Evolutionary conservation across 2,329 filamentous ascomycete genomes (phyloP).

Genomic region (Aspergillus intermedius): DNA sequence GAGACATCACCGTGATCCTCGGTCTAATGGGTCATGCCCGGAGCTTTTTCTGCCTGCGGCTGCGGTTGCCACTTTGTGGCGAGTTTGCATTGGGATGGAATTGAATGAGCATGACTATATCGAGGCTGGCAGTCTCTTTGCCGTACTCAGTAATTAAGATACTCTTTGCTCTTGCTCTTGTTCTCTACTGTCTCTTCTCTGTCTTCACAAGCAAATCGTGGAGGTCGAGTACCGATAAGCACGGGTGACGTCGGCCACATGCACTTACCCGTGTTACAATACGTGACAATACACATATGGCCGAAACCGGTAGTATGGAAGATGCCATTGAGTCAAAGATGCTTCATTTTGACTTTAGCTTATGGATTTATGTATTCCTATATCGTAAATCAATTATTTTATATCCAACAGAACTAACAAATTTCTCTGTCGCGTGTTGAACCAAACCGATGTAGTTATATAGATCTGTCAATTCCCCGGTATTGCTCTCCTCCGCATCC

Average conservation of each 20-base stretch:
- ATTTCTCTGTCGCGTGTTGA: no score
- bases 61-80: background rate
- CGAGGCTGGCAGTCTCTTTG: background rate
- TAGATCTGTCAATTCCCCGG: background rate
- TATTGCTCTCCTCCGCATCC: background rate
- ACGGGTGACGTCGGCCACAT: conserved; percentile 12
- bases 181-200: background rate
- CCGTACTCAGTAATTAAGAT: no score
- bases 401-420: no score
- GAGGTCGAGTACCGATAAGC: background rate
- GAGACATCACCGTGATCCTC: conserved; percentile 28
- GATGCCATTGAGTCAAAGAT: background rate
- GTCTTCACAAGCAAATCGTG: background rate
- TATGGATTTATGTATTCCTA: background rate
- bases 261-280: conserved; percentile 6
- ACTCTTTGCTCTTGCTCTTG: background rate
- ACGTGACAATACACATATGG: conserved; percentile 10
- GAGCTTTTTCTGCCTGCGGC: background rate
- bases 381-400: no score
- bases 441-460: background rate
- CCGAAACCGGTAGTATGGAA: background rate
- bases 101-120: no score
- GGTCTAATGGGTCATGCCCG: conserved; percentile 28
- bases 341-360: background rate
- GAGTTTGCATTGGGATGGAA: background rate